Percentiles rank a stretch among this genome's conserved stretches.
Evolutionary conservation across 352 stramenopile genomes (phyloP).

Genomic region (Phytophthora sansomeana): DNA sequence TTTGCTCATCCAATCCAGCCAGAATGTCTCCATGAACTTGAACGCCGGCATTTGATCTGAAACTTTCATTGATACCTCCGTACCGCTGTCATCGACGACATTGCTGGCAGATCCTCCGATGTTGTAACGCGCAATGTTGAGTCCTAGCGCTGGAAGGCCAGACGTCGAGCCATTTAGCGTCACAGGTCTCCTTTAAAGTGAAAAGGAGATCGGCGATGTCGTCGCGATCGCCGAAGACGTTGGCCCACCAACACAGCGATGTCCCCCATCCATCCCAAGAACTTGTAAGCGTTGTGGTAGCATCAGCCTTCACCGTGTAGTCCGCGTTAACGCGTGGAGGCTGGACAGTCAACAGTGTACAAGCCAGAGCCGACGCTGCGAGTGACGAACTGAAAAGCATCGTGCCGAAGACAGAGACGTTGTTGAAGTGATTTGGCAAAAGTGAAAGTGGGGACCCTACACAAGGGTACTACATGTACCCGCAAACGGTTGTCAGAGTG

Average conservation of each 20-base stretch:
- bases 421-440: too few relatives aligned
- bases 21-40: slow-evolving; percentile 64
- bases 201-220: slow-evolving; percentile 69
- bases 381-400: too few relatives aligned
- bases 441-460: too few relatives aligned
- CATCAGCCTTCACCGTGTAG: slow-evolving; percentile 35
- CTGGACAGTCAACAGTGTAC: too few relatives aligned
- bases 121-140: slow-evolving; percentile 78
- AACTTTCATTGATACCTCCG: slow-evolving; percentile 49
- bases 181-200: slow-evolving; percentile 50
- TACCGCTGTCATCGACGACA: slow-evolving; percentile 52
- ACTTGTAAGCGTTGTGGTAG: slow-evolving; percentile 24
- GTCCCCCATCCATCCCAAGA: slow-evolving; percentile 69
- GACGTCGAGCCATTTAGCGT: slow-evolving; percentile 28
- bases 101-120: slow-evolving; percentile 55
- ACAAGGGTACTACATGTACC: too few relatives aligned
- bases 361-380: too few relatives aligned
- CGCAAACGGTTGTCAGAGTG: too few relatives aligned
- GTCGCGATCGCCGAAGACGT: slow-evolving; percentile 59
- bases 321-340: too few relatives aligned
- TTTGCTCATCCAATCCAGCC: slow-evolving; percentile 57
- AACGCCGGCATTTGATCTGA: slow-evolving; percentile 62
- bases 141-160: slow-evolving; percentile 46
- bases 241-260: slow-evolving; percentile 72
- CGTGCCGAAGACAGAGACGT: too few relatives aligned